A percentile compares a stretch with the other conserved stretches of the same genome.
phyloP scores from a whole-genome alignment of 352 stramenopile genomes.

The Phytophthora tentaculata region DNA sequence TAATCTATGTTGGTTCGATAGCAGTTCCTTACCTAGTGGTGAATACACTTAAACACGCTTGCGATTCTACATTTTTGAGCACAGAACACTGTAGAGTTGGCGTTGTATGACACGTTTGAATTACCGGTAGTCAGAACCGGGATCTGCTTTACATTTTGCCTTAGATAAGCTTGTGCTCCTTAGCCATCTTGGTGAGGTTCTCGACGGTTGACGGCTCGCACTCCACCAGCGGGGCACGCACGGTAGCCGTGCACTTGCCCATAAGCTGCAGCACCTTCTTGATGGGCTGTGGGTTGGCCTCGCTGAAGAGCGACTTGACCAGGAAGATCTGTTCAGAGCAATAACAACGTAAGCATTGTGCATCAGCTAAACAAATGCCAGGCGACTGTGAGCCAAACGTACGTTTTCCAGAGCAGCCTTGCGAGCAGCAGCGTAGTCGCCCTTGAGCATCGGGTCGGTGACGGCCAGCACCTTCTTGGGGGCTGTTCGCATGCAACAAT shows the following conservation, averaged over 20 bases:
- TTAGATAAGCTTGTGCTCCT: slow-evolving; percentile 82
- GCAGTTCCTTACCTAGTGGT: slow-evolving; percentile 10
- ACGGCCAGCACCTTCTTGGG: slow-evolving; percentile 87
- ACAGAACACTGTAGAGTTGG: slow-evolving; percentile 20
- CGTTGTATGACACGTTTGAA: slow-evolving; percentile 21
- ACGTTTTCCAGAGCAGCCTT: slow-evolving; percentile 89
- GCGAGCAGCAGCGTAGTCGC: slow-evolving; percentile 80
- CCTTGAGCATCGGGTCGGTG: slow-evolving; percentile 77
- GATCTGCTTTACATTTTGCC: slow-evolving; percentile 17
- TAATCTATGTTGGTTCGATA: slow-evolving; percentile 34
- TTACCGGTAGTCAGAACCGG: slow-evolving; percentile 16
- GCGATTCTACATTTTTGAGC: slow-evolving; percentile 8
- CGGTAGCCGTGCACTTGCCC: slow-evolving; percentile 82
- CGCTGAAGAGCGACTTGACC: slow-evolving; percentile 91
- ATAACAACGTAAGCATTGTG: neutral
- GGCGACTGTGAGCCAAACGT: slow-evolving; percentile 24
- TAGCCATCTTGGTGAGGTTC: slow-evolving; percentile 67
- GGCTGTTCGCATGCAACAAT: slow-evolving; percentile 40
- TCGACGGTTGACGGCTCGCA: slow-evolving; percentile 74
- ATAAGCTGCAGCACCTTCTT: slow-evolving; percentile 91
- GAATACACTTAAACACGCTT: slow-evolving; percentile 9
- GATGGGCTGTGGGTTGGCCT: slow-evolving; percentile 92
- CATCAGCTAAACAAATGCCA: neutral
- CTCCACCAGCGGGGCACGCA: slow-evolving; percentile 78
- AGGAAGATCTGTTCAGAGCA: slow-evolving; percentile 73